Percentiles rank a stretch among this genome's conserved stretches.
Evolutionary conservation across 1,139 yeast species (phyloP).

Genomic region (Hyphopichia pseudoburtonii): DNA sequence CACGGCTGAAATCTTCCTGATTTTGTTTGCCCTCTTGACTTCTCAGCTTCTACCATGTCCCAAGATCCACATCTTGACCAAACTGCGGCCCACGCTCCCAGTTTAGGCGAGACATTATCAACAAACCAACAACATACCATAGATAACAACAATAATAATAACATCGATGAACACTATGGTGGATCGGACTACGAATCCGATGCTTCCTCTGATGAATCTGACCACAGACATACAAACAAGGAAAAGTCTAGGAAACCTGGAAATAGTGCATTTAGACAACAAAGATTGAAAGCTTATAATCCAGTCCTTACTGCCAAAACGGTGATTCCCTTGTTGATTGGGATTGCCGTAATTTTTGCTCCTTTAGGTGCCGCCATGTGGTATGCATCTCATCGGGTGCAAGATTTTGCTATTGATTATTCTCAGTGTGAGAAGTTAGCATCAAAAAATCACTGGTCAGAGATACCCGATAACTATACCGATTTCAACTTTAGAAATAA

Average conservation of each 20-base stretch:
- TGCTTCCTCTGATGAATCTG: slow-evolving; percentile 13
- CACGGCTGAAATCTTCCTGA: too few relatives aligned
- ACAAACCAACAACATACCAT: neutral
- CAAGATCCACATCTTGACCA: too few relatives aligned
- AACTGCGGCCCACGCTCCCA: neutral
- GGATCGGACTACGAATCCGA: slow-evolving; percentile 12
- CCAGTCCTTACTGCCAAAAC: slow-evolving; percentile 92
- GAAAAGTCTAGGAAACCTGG: slow-evolving; percentile 53
- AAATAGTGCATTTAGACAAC: slow-evolving; percentile 66
- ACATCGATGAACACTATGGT: neutral
- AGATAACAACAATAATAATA: neutral
- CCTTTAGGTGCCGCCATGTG: slow-evolving; percentile 92
- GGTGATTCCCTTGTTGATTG: slow-evolving; percentile 76
- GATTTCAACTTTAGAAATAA: slow-evolving; percentile 49
- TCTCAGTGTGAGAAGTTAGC: slow-evolving; percentile 71
- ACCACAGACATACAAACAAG: slow-evolving; percentile 17
- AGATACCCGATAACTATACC: slow-evolving; percentile 62
- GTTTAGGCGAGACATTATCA: neutral
- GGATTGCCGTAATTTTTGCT: slow-evolving; percentile 78
- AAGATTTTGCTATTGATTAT: slow-evolving; percentile 81
- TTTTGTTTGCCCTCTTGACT: too few relatives aligned
- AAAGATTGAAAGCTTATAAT: slow-evolving; percentile 40
- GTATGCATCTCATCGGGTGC: slow-evolving; percentile 72
- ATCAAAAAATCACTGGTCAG: slow-evolving; percentile 47
- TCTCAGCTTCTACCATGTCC: too few relatives aligned